Evolutionary conservation across 1,139 yeast species (phyloP).

Genomic region (Debaryomycetaceae sp.): DNA sequence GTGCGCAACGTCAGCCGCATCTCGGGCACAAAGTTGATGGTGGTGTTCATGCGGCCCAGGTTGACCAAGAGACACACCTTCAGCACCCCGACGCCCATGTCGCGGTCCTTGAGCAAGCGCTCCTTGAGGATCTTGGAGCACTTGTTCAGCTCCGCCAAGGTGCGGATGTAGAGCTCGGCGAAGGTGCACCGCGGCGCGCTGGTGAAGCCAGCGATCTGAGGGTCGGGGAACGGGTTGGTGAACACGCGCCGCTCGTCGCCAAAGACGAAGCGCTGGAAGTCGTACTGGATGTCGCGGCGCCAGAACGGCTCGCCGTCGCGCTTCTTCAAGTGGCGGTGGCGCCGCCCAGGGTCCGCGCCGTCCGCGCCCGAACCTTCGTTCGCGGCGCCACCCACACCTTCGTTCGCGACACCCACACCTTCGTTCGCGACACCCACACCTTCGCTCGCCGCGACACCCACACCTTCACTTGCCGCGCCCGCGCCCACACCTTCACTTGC

Average conservation of each 20-base stretch:
- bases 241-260: constrained; percentile 63
- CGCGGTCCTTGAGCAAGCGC: constrained; percentile 59
- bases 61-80: constrained; percentile 85
- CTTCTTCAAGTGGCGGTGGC: constrained; percentile 61
- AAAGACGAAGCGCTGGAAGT: constrained; percentile 64
- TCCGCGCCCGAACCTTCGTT: too few species aligned
- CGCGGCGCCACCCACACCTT: too few species aligned
- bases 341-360: too few species aligned
- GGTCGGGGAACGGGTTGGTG: constrained; percentile 49
- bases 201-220: constrained; percentile 30
- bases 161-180: constrained; percentile 78
- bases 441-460: too few species aligned
- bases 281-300: constrained; percentile 84
- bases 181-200: constrained; percentile 60
- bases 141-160: constrained; percentile 78
- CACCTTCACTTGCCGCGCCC: too few species aligned
- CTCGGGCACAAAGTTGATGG: constrained; percentile 92
- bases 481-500: not conserved
- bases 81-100: constrained; percentile 68
- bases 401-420: too few species aligned
- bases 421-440: too few species aligned
- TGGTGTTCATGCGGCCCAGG: constrained; percentile 91
- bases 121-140: constrained; percentile 82
- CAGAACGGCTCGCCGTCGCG: constrained; percentile 91
- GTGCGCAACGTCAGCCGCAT: constrained; percentile 93